Percentiles rank a stretch among this genome's conserved stretches.
These are phyloP conservation scores for Digitaria exilis DNA, from an alignment of 202 grass and related monocot genomes.

Conservation along the genomic window DNA sequence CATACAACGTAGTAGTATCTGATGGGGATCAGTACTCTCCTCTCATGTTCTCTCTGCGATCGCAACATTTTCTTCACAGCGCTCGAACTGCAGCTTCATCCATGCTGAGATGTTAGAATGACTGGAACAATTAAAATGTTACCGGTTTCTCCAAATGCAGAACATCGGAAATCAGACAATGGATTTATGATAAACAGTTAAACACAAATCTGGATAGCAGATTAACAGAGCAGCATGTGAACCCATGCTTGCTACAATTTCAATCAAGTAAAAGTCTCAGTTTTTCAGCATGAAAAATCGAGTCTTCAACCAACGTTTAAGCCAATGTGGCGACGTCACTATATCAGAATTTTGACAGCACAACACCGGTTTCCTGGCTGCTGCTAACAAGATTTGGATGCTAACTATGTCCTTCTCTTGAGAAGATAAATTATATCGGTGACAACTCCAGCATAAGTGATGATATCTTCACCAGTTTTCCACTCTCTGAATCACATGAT, in stretches of 20 bases:
- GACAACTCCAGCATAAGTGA: conserved; percentile 47
- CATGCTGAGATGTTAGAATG: not conserved
- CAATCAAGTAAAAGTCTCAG: no score
- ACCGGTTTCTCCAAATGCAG: no score
- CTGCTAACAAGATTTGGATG: not conserved
- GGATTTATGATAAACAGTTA: not conserved
- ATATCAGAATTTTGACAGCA: no score
- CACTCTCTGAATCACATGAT: conserved; percentile 64
- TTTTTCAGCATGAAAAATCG: no score
- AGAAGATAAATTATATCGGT: conserved; percentile 66
- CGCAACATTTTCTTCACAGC: not conserved
- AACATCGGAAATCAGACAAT: not conserved
- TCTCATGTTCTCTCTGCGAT: not conserved
- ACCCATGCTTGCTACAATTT: no score
- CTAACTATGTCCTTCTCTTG: conserved; percentile 16
- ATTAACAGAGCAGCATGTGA: no score
- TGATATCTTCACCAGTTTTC: conserved; percentile 58
- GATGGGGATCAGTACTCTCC: not conserved
- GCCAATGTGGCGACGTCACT: no score
- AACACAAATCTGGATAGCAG: no score
- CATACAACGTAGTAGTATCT: no score
- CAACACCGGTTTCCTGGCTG: not conserved
- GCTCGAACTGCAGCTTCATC: not conserved
- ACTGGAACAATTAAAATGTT: not conserved
- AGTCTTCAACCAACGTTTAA: no score